Evolutionary conservation across 176 grass and related monocot genomes (phyloP).

Genomic region (Aegilops bicornis): DNA sequence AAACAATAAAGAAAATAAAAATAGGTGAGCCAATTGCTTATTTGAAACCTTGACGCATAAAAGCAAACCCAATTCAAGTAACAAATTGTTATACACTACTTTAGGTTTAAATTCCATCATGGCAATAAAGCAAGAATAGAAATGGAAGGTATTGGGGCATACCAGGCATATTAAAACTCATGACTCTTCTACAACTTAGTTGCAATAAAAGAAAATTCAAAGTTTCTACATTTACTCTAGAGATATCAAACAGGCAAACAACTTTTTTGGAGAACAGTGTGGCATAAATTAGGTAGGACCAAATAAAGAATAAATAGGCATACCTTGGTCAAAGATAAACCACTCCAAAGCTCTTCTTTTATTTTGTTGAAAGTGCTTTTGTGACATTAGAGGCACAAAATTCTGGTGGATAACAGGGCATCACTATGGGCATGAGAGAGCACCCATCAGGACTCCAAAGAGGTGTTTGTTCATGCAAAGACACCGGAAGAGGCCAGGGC

Average conservation of each 20-base stretch:
- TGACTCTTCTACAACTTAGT: neutral
- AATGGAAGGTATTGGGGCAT: slow-evolving; percentile 5
- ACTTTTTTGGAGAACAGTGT: neutral
- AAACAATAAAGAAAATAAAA: neutral
- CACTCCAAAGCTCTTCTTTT: slow-evolving; percentile 53
- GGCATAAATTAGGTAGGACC: slow-evolving; percentile 4
- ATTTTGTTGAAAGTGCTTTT: slow-evolving; percentile 71
- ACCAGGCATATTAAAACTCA: neutral
- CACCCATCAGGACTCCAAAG: slow-evolving; percentile 48
- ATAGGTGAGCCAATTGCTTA: slow-evolving; percentile 6
- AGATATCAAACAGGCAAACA: slow-evolving; percentile 18
- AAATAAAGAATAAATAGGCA: slow-evolving; percentile 11
- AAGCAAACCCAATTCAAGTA: slow-evolving; percentile 18
- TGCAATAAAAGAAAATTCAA: neutral
- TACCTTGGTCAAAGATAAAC: slow-evolving; percentile 66
- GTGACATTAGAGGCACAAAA: slow-evolving; percentile 62
- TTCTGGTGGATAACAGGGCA: slow-evolving; percentile 43
- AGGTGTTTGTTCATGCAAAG: slow-evolving; percentile 40
- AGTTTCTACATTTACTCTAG: neutral
- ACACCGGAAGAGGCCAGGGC: slow-evolving; percentile 72
- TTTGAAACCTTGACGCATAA: neutral
- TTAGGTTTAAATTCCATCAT: slow-evolving; percentile 10
- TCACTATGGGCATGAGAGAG: slow-evolving; percentile 68
- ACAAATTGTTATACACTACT: neutral
- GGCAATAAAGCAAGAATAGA: neutral